These are phyloP conservation scores for Leishmania lainsoni DNA, from an alignment of 208 protist species.

Conservation along the genomic window DNA sequence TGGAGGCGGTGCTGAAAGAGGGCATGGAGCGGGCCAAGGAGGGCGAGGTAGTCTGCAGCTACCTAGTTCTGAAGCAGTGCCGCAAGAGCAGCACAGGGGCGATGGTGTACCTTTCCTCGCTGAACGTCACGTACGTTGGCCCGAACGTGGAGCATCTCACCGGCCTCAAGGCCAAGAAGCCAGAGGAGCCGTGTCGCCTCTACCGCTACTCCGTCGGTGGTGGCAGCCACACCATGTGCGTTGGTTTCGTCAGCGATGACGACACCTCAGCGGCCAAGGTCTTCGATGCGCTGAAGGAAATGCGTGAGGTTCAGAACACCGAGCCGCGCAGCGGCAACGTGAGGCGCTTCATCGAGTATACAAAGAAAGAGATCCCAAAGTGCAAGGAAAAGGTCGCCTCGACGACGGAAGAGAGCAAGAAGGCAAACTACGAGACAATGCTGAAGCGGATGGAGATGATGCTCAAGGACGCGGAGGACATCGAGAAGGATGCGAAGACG, in stretches of 20 bases:
- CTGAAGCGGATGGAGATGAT: constrained; percentile 75
- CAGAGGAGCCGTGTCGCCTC: constrained; percentile 42
- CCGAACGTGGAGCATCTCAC: constrained; percentile 51
- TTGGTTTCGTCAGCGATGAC: constrained; percentile 40
- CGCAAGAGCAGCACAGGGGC: constrained; percentile 37
- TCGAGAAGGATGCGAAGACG: constrained; percentile 45
- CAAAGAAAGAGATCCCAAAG: constrained; percentile 57
- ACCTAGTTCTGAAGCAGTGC: constrained; percentile 70
- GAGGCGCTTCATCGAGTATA: constrained; percentile 76
- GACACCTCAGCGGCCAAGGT: constrained; percentile 34
- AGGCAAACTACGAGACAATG: constrained; percentile 42
- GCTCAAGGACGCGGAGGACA: constrained; percentile 74
- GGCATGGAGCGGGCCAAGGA: constrained; percentile 47
- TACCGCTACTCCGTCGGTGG: constrained; percentile 80
- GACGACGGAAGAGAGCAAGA: constrained; percentile 41
- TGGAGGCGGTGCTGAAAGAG: constrained; percentile 36
- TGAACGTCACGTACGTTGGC: constrained; percentile 55
- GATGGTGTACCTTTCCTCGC: constrained; percentile 67
- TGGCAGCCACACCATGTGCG: constrained; percentile 47
- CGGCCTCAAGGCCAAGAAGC: constrained; percentile 54
- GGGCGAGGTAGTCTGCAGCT: constrained; percentile 56
- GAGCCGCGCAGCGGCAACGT: constrained; percentile 81
- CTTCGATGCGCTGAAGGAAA: constrained; percentile 35
- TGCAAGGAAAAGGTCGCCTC: constrained; percentile 47
- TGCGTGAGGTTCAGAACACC: constrained; percentile 59